A percentile compares a stretch with the other conserved stretches of the same genome.
phyloP scores from a whole-genome alignment of 257 asterid genomes.

The Solanum raphanifolium region DNA sequence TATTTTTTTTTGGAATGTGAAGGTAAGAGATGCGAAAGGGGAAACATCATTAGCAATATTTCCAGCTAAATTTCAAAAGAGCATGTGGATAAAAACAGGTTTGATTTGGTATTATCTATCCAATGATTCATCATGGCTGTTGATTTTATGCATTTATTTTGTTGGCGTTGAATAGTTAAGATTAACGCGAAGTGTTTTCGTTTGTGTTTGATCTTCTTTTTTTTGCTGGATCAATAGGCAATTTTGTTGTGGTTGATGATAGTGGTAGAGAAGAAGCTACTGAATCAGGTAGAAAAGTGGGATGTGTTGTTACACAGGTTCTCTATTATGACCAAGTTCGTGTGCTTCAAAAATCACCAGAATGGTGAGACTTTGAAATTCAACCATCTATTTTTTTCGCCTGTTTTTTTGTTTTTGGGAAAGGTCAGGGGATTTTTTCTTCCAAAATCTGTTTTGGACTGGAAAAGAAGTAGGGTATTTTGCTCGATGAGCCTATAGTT shows the following conservation, averaged over 20 bases:
- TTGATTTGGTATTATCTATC: neutral
- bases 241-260: constrained; percentile 68
- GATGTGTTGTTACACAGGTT: constrained; percentile 55
- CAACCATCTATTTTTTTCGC: neutral
- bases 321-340: constrained; percentile 67
- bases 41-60: constrained; percentile 56
- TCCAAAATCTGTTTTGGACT: neutral
- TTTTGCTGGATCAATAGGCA: constrained; percentile 29
- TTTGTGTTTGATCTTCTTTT: neutral
- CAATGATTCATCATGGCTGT: neutral
- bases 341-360: constrained; percentile 53
- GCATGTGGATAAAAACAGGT: constrained; percentile 94
- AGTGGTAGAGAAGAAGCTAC: constrained; percentile 80
- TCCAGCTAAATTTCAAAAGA: constrained; percentile 84
- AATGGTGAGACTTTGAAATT: constrained; percentile 33
- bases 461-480: neutral
- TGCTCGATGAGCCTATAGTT: neutral
- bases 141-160: neutral
- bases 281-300: constrained; percentile 72
- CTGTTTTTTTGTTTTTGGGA: neutral
- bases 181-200: neutral
- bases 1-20: neutral
- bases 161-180: neutral
- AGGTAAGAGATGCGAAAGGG: constrained; percentile 75
- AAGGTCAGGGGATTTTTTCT: neutral